A percentile compares a stretch with the other conserved stretches of the same genome.
Evolutionary conservation across 768 basidiomycete genomes (phyloP).

Genomic region (Boletus reticuloceps): DNA sequence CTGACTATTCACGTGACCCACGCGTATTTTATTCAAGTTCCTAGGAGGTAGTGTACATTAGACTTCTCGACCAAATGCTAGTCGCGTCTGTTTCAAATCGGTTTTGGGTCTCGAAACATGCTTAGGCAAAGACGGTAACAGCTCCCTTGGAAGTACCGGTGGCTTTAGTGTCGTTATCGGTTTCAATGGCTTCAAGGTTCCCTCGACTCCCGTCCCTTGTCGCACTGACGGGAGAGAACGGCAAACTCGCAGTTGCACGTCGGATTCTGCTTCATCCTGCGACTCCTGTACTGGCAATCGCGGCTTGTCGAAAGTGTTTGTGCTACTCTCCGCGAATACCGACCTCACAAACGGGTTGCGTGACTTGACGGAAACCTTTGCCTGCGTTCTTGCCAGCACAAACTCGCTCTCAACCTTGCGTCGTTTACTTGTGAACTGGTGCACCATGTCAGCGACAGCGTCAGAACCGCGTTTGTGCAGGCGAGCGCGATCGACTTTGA

Average conservation of each 20-base stretch:
- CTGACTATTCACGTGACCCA: slow-evolving; percentile 14
- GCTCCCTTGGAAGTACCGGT: slow-evolving; percentile 28
- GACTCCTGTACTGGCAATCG: background rate
- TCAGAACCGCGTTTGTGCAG: slow-evolving; percentile 25
- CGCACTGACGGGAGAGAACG: slow-evolving; percentile 7
- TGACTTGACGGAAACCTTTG: background rate
- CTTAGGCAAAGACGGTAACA: slow-evolving; percentile 9
- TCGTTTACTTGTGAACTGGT: slow-evolving; percentile 21
- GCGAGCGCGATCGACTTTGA: slow-evolving; percentile 24
- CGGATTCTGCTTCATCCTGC: background rate
- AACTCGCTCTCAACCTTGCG: slow-evolving; percentile 23
- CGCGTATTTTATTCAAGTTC: no score
- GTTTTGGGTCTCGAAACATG: slow-evolving; percentile 3
- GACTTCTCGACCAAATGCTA: slow-evolving; percentile 16
- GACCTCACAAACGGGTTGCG: slow-evolving; percentile 25
- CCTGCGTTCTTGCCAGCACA: slow-evolving; percentile 10
- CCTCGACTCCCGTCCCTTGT: background rate
- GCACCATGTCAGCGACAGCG: slow-evolving; percentile 17
- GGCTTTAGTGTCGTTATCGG: slow-evolving; percentile 31
- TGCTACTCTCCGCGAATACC: slow-evolving; percentile 17
- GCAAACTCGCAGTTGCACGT: background rate
- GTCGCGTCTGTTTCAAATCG: slow-evolving; percentile 17
- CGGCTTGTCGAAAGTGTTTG: background rate
- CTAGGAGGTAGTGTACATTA: background rate
- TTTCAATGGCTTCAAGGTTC: slow-evolving; percentile 18